Evolutionary conservation across 345 rosid genomes (phyloP), one percentile per base, ranked within the genome.

Genomic region (Melastoma malabathricum): DNA sequence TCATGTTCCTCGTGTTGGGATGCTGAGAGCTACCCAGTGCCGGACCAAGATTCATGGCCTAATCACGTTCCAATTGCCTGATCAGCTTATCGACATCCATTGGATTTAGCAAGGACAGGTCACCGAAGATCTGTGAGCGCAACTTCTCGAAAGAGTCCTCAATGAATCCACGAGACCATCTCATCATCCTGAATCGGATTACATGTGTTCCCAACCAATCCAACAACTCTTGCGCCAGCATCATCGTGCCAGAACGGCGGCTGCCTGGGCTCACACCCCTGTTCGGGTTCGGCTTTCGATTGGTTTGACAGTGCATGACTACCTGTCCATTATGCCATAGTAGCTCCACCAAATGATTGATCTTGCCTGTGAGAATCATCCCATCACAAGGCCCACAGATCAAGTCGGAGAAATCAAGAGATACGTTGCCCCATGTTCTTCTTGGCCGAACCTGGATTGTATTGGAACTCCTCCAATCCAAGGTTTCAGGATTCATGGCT

Each of bases 281-380:
- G 34, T 47, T 53, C n/a, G 63, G 50, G 48, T 54, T 18, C 3
- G 60, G 73, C 50, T 61, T 72, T 55, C 76, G 71, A 1, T 69
- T 78, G 10, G 72, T 67, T 63, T 81, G 94, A 69, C 75, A 79
- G 39, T 69, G 69, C 53, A 76, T 46, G 63, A 84, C 83, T 14
- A 84, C 76, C 51, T 75, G 74, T 46, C 89, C 94, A 61, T 79
- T 75, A 59, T 60, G 63, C 89, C 89, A 84, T 59, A 79, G 18
- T 47, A 84, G 68, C 76, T 84, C 94, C 51, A 73, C 82, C 23
- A 84, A 67, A 59, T 81, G 86, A 62, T n/a, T 67, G 63, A 34
- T 76, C 70, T 54, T 68, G 63, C 57, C 94, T 84, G 75, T 43
- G 25, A 58, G 48, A 58, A 43, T 29, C 6, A 43, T 29, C 6